Percentiles rank a stretch among this genome's conserved stretches.
Conservation (phyloP, 208 protist species). For the Porcisia hertigi region DNA sequence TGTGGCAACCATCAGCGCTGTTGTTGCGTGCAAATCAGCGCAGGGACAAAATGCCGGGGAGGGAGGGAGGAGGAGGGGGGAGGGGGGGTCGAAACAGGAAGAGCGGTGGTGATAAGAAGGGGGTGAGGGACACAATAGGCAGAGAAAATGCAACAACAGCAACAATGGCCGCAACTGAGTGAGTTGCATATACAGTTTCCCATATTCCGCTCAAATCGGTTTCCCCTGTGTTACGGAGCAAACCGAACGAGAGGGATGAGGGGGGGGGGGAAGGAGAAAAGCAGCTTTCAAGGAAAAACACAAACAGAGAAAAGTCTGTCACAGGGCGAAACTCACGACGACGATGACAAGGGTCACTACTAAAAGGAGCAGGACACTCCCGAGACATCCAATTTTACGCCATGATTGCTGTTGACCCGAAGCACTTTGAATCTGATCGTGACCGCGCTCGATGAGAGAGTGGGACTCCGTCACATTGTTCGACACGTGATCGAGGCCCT, state of each 20-base stretch:
- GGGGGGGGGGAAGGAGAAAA: neutral
- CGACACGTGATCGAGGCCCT: constrained; percentile 51
- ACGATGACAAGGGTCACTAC: constrained; percentile 58
- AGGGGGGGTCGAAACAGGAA: neutral
- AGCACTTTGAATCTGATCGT: constrained; percentile 57
- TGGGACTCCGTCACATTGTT: constrained; percentile 56
- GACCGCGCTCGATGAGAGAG: constrained; percentile 61
- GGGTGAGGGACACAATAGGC: neutral
- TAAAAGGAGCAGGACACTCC: constrained; percentile 53
- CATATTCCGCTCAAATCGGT: neutral
- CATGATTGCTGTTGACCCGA: constrained; percentile 53
- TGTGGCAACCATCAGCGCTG: neutral
- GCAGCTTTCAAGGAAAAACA: neutral
- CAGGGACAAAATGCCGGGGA: neutral
- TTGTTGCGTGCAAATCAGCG: neutral
- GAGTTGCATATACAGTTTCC: neutral
- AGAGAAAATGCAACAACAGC: neutral
- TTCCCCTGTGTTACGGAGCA: neutral
- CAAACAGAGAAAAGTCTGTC: neutral
- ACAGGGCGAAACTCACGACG: constrained; percentile 37
- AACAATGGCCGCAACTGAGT: neutral
- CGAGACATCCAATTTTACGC: constrained; percentile 66
- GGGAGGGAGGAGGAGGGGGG: neutral
- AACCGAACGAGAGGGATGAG: neutral
- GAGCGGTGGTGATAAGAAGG: neutral